Base-by-base conservation (phyloP, 208 protist genomes). In the Trypanosoma melophagium region DNA sequence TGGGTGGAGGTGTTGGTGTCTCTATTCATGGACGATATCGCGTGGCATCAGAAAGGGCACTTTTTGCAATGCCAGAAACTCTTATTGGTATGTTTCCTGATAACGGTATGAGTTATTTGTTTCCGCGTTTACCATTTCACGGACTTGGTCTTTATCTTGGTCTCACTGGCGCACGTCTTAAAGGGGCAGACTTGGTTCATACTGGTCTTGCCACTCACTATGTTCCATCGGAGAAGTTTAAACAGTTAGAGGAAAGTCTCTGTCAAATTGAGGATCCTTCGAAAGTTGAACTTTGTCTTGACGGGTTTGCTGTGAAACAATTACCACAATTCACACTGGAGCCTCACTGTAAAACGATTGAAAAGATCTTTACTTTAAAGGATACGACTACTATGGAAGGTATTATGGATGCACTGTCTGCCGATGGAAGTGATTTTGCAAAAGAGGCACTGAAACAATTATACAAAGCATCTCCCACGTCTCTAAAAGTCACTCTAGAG, bases 31-130 rank as follows among this genome's bases (percentile, higher is more conserved):
- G 89, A 13, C 66, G 67, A 17, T 88, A 88, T 62, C 77, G 89
- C 31, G 80, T 96, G 10, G 86, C 85, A 42, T 92, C 87, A n/a
- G 89, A 94, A 63, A 67, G 78, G 25, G 76, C 87, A n/a, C 47
- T 78, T 28, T 83, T 95, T 64, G 89, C 87, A 24, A 94, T 96
- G 90, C 90, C 92, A 8, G 92, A 97, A 69, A 87, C 83, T 21
- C 70, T 66, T 16, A 93, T 97, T 70, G 92, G 90, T 12, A 73
- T 94, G 38, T 78, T 90, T 52, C 86, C 83, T n/a, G 89, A 97
- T 64, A 84, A 92, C 22, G 87, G 84, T 35, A 82, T 69, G 8
- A 80, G 77, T 7, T 93, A 75, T 64, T 87, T 92, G 60, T 64
- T 97, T 24, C 81, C 83, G n/a, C 74, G 86, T 4, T 31, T 94